Evolutionary conservation across 495 filamentous ascomycete genomes (phyloP), one percentile per base, ranked within the genome.

Genomic region (Xylaria curta): DNA sequence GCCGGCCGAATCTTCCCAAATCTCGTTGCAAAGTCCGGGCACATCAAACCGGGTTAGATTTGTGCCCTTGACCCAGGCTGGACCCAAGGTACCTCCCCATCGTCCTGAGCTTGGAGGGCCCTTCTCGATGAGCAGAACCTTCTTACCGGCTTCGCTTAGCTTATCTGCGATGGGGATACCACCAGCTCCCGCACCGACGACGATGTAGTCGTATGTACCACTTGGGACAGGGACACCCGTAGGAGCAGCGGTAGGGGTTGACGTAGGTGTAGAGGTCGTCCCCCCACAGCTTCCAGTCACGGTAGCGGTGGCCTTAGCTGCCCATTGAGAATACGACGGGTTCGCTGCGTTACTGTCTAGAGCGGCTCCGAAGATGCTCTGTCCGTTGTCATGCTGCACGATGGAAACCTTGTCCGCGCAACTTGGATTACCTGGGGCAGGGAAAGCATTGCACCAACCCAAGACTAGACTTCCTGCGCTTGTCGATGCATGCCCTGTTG

Each of bases 41-140:
- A 94, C 87, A 76, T 95, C 92, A 74, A 94, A 93, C 40, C 91
- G 86, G 49, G 92, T 94, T 59, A 95, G 82, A 61, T 87, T 87
- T 49, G 89, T 89, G 49, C 89, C 89, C 51, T 85, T 80, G 24
- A 93, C 85, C 87, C 92, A 91, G 38, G 86, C 84, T 38, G 91
- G 90, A 72, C 84, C 86, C 72, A 85, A 73, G 9, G 75, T 85
- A 61, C 90, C 90, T 59, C 89, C 89, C 77, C 83, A 87, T 71
- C 85, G 82, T 61, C 85, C 88, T 19, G 88, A 88, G 46, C 87
- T 89, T 62, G 88, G 85, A 8, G 87, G 85, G 26, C 90, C 90
- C 75, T 88, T 88, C 82, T 92, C 91, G 67, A 92, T 86, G 51
- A 93, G 84, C 53, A 93, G 78, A 0, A 92, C 90, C 31, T 80